Evolutionary conservation across 306 rosid genomes (phyloP).

Genomic region (Citrullus colocynthis): DNA sequence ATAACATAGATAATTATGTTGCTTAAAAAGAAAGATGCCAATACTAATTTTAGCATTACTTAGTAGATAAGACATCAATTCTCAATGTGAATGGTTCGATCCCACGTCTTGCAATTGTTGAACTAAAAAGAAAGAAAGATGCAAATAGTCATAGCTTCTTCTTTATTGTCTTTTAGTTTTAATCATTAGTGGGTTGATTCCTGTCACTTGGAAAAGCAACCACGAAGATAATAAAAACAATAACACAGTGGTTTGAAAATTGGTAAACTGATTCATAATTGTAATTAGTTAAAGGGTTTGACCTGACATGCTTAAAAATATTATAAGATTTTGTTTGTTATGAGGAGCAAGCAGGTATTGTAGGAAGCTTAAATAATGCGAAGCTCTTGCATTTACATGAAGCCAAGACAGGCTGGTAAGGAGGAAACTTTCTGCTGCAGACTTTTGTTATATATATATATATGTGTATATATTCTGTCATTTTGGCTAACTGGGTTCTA

Average conservation of each 20-base stretch:
- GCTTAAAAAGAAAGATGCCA: background rate
- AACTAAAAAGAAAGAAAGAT: background rate
- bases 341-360: conserved; percentile 1
- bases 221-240: background rate
- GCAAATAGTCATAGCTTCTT: background rate
- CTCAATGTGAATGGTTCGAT: too few relatives aligned
- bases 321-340: background rate
- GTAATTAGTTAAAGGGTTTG: conserved; percentile 4
- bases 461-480: background rate
- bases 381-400: background rate
- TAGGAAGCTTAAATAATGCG: conserved; percentile 5
- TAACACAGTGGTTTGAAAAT: background rate
- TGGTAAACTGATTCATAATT: background rate
- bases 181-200: conserved; percentile 8
- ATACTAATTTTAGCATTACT: background rate
- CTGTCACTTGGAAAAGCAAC: conserved; percentile 3
- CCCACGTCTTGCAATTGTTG: too few relatives aligned
- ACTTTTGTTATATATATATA: background rate
- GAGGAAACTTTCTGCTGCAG: conserved; percentile 1
- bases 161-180: background rate
- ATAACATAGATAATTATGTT: background rate
- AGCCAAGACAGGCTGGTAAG: conserved; percentile 5
- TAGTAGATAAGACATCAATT: too few relatives aligned
- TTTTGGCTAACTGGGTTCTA: background rate
- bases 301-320: background rate